Evolutionary conservation across 495 filamentous ascomycete species (phyloP).

Genomic region (Penicillium odoratum): DNA sequence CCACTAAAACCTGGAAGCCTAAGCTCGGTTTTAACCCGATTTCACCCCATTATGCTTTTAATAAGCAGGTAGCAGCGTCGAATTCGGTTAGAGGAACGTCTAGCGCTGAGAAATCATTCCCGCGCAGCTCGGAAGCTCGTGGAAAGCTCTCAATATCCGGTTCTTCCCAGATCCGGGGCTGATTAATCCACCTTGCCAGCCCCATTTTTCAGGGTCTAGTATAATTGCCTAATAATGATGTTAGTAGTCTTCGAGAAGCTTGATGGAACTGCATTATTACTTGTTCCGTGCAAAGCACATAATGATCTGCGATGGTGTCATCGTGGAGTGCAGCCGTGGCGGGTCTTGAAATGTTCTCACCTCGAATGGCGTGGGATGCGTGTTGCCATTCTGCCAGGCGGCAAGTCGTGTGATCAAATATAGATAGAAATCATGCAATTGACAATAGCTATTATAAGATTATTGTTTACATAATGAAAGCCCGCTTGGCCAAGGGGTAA

Average conservation of each 20-base stretch:
- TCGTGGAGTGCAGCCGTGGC: constrained; percentile 2
- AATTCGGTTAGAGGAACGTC: not conserved
- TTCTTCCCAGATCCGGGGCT: not conserved
- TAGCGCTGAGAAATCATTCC: not conserved
- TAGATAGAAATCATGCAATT: not conserved
- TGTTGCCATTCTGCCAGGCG: not conserved
- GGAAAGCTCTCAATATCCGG: not conserved
- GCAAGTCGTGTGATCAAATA: not conserved
- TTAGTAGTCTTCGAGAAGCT: constrained; percentile 1
- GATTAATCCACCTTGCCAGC: not conserved
- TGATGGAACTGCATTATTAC: not conserved
- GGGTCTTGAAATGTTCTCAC: not conserved
- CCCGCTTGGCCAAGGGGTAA: too few species aligned
- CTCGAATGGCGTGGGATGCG: not conserved
- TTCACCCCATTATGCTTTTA: not conserved
- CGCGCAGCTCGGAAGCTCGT: not conserved
- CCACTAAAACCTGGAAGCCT: not conserved
- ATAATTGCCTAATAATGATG: not conserved
- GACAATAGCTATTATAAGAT: too few species aligned
- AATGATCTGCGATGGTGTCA: constrained; percentile 7
- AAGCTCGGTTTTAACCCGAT: not conserved
- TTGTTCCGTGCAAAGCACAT: not conserved
- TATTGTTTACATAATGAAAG: too few species aligned
- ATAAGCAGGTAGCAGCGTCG: not conserved
- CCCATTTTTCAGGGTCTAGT: constrained; percentile 1